Evolutionary conservation across 257 asterid genomes (phyloP), one percentile per base, ranked within the genome.

Genomic region (Capsicum rhomboideum): DNA sequence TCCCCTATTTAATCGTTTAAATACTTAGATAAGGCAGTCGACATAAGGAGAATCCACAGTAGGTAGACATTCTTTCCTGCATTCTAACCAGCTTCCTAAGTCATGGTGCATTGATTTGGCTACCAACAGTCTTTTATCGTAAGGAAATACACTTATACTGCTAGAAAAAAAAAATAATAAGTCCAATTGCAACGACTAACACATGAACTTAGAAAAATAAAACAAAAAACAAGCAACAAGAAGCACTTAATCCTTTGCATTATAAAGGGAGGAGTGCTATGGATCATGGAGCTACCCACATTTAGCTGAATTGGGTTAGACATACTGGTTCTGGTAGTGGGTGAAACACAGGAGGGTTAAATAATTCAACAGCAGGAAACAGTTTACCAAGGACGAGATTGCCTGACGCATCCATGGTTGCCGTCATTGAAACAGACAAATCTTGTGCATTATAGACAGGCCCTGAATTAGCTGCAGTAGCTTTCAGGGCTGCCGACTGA

Each of bases 361-460:
- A 44, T 26, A 74, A 75, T 49, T 26, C 61, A 49, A 49, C 61
- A 75, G 26, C n/a, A 18, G 81, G 44, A 49, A 23, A 26, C 23
- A 49, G 61, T 75, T 26, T 91, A 96, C 99, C 98, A 58, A 96
- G 97, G 86, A 96, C 87, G 50, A 96, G 95, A 87, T 92, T 92
- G 83, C 98, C 98, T 20, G 95, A 88, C 86, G 88, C 86, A 89
- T 93, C 98, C 91, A 90, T 91, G 82, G 99, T 96, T 84, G 98
- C 98, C 16, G 98, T 91, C 99, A 96, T 94, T 68, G 99, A 94
- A 85, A 96, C 83, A 72, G 96, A 96, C 82, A 97, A 86, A 81
- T 85, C 82, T 82, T 87, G 89, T 53, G 91, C 97, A 88, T 92
- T 84, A 78, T 84, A 82, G 82, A 53, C 87, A 64, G 90, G 29